These are phyloP conservation scores for Pythium plurisporium DNA, from an alignment of 352 stramenopile species.

Conservation along the genomic window DNA sequence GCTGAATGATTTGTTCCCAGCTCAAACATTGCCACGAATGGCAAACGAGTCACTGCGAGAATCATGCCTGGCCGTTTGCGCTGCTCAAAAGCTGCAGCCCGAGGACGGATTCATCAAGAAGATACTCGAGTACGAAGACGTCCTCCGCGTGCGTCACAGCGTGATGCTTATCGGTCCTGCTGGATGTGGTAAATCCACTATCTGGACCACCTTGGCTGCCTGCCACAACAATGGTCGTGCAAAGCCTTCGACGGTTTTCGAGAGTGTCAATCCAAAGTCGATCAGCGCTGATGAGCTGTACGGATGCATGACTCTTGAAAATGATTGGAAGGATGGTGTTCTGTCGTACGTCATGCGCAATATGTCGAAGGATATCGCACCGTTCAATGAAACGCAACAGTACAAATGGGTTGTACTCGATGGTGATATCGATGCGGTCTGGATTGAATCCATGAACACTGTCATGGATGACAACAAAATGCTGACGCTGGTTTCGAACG, in stretches of 20 bases:
- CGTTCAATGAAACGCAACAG: constrained; percentile 86
- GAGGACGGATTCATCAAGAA: constrained; percentile 96
- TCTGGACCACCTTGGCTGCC: constrained; percentile 92
- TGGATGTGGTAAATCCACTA: constrained; percentile 94
- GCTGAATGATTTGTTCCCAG: constrained; percentile 92
- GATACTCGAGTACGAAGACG: constrained; percentile 92
- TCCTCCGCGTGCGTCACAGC: constrained; percentile 93
- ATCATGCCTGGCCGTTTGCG: constrained; percentile 46
- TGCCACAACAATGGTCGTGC: constrained; percentile 67
- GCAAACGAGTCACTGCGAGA: constrained; percentile 41
- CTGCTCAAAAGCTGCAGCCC: constrained; percentile 77
- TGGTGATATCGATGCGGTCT: constrained; percentile 93
- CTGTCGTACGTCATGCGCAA: constrained; percentile 96
- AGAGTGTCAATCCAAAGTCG: constrained; percentile 95
- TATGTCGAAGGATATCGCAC: constrained; percentile 91
- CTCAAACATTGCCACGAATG: constrained; percentile 32
- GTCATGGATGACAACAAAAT: constrained; percentile 94
- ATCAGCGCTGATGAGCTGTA: constrained; percentile 92
- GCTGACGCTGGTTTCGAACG: constrained; percentile 96
- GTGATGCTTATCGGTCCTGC: constrained; percentile 96
- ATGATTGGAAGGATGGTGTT: constrained; percentile 97
- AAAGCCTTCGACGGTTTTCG: constrained; percentile 91
- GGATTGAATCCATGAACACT: constrained; percentile 93
- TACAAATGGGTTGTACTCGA: constrained; percentile 91
- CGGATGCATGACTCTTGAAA: constrained; percentile 96